Evolutionary conservation across 495 filamentous ascomycete species (phyloP).

Genomic region (Melanomma pulvis-pyrius): DNA sequence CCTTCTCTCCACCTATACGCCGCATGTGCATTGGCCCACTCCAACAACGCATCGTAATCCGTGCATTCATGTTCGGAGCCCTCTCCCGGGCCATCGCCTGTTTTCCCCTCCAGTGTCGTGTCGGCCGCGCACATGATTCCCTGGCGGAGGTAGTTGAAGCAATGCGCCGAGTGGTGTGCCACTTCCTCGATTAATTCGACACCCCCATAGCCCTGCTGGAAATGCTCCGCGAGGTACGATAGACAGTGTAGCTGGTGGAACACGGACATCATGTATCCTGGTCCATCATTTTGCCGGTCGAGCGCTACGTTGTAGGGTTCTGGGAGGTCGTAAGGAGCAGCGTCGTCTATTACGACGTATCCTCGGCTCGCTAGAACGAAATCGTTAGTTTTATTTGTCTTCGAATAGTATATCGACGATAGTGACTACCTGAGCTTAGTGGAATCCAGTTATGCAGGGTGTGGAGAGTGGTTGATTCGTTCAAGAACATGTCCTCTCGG

Average conservation of each 20-base stretch:
- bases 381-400: background rate
- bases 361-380: constrained; percentile 45
- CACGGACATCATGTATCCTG: constrained; percentile 55
- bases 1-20: constrained; percentile 19
- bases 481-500: constrained; percentile 52
- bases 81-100: constrained; percentile 25
- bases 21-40: constrained; percentile 30
- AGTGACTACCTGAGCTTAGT: constrained; percentile 41
- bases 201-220: constrained; percentile 49
- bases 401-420: background rate
- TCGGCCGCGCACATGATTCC: constrained; percentile 53
- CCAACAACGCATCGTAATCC: constrained; percentile 29
- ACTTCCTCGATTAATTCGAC: constrained; percentile 42
- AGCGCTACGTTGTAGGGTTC: constrained; percentile 44
- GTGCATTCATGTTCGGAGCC: constrained; percentile 25
- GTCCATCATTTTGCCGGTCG: constrained; percentile 44
- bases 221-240: constrained; percentile 50
- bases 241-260: constrained; percentile 60
- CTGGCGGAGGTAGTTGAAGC: constrained; percentile 55
- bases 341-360: constrained; percentile 47
- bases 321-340: constrained; percentile 42
- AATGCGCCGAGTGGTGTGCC: constrained; percentile 53
- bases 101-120: constrained; percentile 51
- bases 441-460: constrained; percentile 53
- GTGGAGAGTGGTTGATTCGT: constrained; percentile 45